Evolutionary conservation across 2,329 filamentous ascomycete species (phyloP).

Genomic region (Apiospora sp.): DNA sequence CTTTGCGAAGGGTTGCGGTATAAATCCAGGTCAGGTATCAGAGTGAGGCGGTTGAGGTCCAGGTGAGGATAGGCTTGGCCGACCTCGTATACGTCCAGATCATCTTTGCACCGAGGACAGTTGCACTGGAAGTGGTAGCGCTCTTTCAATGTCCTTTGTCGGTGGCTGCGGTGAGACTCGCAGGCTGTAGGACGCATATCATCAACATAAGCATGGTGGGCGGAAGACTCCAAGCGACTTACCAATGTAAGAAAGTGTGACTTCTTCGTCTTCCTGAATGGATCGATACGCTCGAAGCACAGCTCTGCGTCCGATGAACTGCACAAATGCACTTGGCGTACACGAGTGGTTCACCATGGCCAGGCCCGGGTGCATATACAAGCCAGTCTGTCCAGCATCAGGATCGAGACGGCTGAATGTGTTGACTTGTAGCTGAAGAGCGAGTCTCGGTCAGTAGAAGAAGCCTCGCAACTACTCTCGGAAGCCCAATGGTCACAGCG

Average conservation of each 20-base stretch:
- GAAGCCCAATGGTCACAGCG: neutral
- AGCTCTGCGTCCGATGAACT: slow-evolving; percentile 60
- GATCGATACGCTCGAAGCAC: slow-evolving; percentile 57
- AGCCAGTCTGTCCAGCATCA: slow-evolving; percentile 60
- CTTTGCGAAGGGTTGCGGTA: slow-evolving; percentile 44
- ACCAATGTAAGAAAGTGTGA: slow-evolving; percentile 70
- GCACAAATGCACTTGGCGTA: slow-evolving; percentile 65
- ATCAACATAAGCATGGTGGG: neutral
- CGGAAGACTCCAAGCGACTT: slow-evolving; percentile 32
- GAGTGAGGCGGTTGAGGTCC: slow-evolving; percentile 53
- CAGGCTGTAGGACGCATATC: slow-evolving; percentile 48
- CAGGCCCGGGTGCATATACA: slow-evolving; percentile 63
- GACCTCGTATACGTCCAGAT: slow-evolving; percentile 63
- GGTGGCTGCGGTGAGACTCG: slow-evolving; percentile 52
- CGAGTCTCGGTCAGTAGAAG: neutral
- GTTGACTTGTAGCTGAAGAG: slow-evolving; percentile 65
- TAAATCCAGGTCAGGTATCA: slow-evolving; percentile 50
- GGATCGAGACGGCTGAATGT: slow-evolving; percentile 64
- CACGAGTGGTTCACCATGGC: slow-evolving; percentile 72
- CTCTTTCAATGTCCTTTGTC: slow-evolving; percentile 50
- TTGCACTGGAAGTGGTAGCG: slow-evolving; percentile 62
- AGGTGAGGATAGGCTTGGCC: slow-evolving; percentile 51
- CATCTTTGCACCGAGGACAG: slow-evolving; percentile 57
- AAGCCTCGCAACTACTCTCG: too few species aligned
- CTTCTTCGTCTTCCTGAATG: slow-evolving; percentile 62